phyloP scores from a whole-genome alignment of 345 rosid species.

The Diplotaxis tenuifolia region DNA sequence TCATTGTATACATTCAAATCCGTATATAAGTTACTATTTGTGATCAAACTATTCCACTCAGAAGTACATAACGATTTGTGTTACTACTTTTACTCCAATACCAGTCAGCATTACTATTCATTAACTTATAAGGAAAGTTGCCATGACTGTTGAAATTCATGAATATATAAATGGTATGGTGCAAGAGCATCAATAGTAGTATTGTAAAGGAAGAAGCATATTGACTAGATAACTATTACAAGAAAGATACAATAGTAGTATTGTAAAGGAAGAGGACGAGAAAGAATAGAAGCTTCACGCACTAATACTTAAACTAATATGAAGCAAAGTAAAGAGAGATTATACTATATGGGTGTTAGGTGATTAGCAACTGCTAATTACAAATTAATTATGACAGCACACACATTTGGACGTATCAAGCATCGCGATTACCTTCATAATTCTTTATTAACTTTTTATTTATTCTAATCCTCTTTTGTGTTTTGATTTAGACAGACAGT shows the following conservation, averaged over 20 bases:
- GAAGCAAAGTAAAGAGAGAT: constrained; percentile 7
- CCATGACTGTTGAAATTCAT: neutral
- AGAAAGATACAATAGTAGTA: too few relatives aligned
- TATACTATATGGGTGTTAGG: constrained; percentile 10
- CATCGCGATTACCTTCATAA: constrained; percentile 26
- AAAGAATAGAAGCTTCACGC: constrained; percentile 28
- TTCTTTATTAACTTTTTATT: constrained; percentile 3
- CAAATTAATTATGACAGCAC: constrained; percentile 24
- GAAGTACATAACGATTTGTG: constrained; percentile 1
- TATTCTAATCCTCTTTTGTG: constrained; percentile 15
- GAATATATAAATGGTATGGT: neutral
- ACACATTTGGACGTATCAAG: constrained; percentile 29
- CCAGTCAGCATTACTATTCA: constrained; percentile 2
- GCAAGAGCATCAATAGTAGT: constrained; percentile 23
- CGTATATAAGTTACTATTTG: neutral
- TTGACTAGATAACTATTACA: too few relatives aligned
- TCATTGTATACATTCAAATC: constrained; percentile 1
- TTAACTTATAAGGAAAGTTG: neutral
- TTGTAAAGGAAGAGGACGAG: neutral
- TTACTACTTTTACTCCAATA: constrained; percentile 21
- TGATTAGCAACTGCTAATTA: constrained; percentile 28
- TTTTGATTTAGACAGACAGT: constrained; percentile 26
- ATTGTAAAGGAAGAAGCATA: constrained; percentile 1
- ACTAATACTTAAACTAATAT: neutral
- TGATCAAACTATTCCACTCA: constrained; percentile 12